phyloP scores from a whole-genome alignment of 768 basidiomycete genomes.

The Ramaria sp. region DNA sequence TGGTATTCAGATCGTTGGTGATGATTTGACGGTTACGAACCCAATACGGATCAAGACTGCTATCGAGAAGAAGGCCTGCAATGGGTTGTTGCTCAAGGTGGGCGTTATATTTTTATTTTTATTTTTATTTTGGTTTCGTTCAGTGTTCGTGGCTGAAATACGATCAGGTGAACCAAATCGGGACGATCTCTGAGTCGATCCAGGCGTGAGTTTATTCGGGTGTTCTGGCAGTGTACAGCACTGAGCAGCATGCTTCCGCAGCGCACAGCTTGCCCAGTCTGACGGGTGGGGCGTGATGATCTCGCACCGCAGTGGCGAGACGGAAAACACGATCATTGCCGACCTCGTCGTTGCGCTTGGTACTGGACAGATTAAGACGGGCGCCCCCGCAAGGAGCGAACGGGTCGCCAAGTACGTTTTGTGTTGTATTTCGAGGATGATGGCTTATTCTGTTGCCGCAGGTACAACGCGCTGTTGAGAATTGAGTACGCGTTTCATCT shows the following conservation, averaged over 20 bases:
- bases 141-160: background rate
- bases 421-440: background rate
- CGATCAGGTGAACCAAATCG: conserved; percentile 88
- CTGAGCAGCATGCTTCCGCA: conserved; percentile 20
- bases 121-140: background rate
- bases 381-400: conserved; percentile 91
- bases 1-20: conserved; percentile 86
- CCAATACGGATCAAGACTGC: conserved; percentile 94
- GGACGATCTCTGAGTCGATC: conserved; percentile 97
- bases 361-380: conserved; percentile 95
- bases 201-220: conserved; percentile 63
- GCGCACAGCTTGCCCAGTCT: conserved; percentile 90
- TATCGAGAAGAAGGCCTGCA: conserved; percentile 99
- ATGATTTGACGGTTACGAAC: conserved; percentile 98
- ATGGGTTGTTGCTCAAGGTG: conserved; percentile 91
- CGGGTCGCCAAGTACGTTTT: conserved; percentile 77
- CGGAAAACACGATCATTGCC: conserved; percentile 93
- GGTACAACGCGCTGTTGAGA: conserved; percentile 74
- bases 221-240: background rate
- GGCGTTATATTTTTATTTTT: too few species aligned
- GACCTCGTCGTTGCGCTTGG: conserved; percentile 92
- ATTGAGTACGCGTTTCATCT: conserved; percentile 57
- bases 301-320: conserved; percentile 98
- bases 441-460: conserved; percentile 6
- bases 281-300: conserved; percentile 99